Conservation (phyloP, 1,284 basidiomycete genomes). For the Macrocystidia cucumis region DNA sequence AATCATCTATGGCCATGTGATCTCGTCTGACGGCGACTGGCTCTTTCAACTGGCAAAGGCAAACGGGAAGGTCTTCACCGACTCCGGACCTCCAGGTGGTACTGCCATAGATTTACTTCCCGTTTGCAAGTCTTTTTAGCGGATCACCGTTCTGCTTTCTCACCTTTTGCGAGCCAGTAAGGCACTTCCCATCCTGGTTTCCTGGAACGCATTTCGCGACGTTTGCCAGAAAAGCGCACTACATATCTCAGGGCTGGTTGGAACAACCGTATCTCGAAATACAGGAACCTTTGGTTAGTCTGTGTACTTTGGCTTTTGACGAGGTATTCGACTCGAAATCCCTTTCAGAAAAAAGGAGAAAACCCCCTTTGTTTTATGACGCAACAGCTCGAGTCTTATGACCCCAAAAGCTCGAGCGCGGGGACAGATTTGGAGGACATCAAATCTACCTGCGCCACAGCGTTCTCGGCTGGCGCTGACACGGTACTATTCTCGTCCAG, state of each 20-base stretch:
- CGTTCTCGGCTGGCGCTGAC: not conserved
- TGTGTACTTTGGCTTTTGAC: not conserved
- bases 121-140: constrained; percentile 5
- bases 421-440: not conserved
- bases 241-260: not conserved
- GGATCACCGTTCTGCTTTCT: no score
- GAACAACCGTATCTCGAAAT: not conserved
- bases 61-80: constrained; percentile 2
- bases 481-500: not conserved
- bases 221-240: not conserved
- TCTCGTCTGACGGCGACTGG: constrained; percentile 12
- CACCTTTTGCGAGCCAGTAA: no score
- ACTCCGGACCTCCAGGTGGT: constrained; percentile 12
- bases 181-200: constrained; percentile 21
- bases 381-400: not conserved
- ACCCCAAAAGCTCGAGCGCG: not conserved
- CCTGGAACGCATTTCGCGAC: constrained; percentile 19
- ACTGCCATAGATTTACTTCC: constrained; percentile 16
- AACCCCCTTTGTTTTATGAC: not conserved
- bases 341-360: not conserved
- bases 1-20: constrained; percentile 14
- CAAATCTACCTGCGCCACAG: not conserved
- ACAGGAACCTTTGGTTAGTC: not conserved
- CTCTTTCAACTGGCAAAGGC: constrained; percentile 10
- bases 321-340: not conserved